Base-by-base conservation (phyloP, 176 grass and related monocot species). In the Hordeum marinum region DNA sequence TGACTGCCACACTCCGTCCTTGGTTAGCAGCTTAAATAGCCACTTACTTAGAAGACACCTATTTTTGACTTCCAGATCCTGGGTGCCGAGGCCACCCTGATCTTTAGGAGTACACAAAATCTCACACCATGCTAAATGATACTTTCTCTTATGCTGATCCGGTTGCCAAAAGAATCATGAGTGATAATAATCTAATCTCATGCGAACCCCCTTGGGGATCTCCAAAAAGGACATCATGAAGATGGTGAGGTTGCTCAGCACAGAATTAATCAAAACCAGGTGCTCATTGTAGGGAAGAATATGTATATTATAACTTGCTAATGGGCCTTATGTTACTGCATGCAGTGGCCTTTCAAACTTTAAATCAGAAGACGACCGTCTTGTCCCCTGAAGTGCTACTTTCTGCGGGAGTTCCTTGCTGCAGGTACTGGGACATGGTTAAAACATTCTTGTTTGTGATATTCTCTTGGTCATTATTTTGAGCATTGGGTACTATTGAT, bases 331-430 rank as follows among this genome's bases (percentile, higher is more conserved):
- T 80, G 35, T 39, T 85, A 52, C 35, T 41, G 80, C 36, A 75
- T 71, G 82, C 93, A 99, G 96, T 96, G 90, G 93, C 96, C 81
- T 99, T 96, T 88, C 87, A 94, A 82, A 96, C 90, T 39, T 75
- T 99, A 72, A 91, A 91, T 89, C 91, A 99, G 78, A 99, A 99
- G 91, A 96, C 96, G 20, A 99, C 96, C 27, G 86, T 99, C 78
- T 89, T 99, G 84, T 96, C 96, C 85, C 96, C 91, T 84, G 94
- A 99, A 86, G 94, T 99, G 61, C 91, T 99, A 88, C 84, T 96
- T 72, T 84, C 85, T 86, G 88, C 86, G 79, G 94, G 93, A 66
- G 91, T 99, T 68, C 96, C 96, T 83, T 99, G 96, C 93, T 96
- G 96, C 92, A 99, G 96, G 96, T 99, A 82, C 66, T 87, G 80